Percentiles rank a stretch among this genome's conserved stretches.
These are phyloP conservation scores for Stropharia rugosoannulata DNA, from an alignment of 768 basidiomycete species.

Conservation along the genomic window DNA sequence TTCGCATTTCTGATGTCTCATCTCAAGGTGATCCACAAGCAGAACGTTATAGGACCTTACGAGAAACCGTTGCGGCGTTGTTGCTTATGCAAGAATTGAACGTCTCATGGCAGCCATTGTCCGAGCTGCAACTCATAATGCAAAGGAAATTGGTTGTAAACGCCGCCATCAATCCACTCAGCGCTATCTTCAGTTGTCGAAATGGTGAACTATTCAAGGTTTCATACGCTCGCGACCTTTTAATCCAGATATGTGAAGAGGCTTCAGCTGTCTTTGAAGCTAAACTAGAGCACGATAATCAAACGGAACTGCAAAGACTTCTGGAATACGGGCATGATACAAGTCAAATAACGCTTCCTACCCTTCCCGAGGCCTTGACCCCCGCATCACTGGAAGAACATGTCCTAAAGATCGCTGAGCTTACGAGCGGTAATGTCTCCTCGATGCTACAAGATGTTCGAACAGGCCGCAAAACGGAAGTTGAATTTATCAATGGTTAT, in stretches of 20 bases:
- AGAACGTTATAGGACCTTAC: slow-evolving; percentile 57
- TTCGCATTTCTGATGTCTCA: slow-evolving; percentile 54
- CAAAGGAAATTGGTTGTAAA: slow-evolving; percentile 84
- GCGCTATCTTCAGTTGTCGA: slow-evolving; percentile 74
- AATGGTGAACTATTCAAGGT: slow-evolving; percentile 73
- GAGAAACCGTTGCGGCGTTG: slow-evolving; percentile 67
- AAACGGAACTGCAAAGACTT: slow-evolving; percentile 30
- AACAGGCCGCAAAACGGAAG: slow-evolving; percentile 64
- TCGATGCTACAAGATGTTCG: slow-evolving; percentile 79
- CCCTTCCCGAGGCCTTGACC: slow-evolving; percentile 47
- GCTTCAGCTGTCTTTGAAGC: slow-evolving; percentile 60
- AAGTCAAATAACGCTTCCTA: slow-evolving; percentile 26
- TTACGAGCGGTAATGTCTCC: slow-evolving; percentile 69
- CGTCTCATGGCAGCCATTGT: slow-evolving; percentile 63
- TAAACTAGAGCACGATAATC: slow-evolving; percentile 44
- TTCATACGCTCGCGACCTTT: slow-evolving; percentile 40
- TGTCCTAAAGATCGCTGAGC: slow-evolving; percentile 53
- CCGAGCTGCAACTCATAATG: slow-evolving; percentile 65
- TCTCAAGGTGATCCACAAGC: slow-evolving; percentile 35
- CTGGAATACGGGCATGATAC: slow-evolving; percentile 25
- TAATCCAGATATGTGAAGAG: slow-evolving; percentile 65
- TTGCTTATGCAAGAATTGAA: slow-evolving; percentile 54
- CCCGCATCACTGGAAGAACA: slow-evolving; percentile 48
- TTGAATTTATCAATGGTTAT: slow-evolving; percentile 84
- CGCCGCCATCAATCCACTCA: slow-evolving; percentile 81